Base-by-base conservation (phyloP, 805 yeast genomes). In the Starmerella sirachaensis region DNA sequence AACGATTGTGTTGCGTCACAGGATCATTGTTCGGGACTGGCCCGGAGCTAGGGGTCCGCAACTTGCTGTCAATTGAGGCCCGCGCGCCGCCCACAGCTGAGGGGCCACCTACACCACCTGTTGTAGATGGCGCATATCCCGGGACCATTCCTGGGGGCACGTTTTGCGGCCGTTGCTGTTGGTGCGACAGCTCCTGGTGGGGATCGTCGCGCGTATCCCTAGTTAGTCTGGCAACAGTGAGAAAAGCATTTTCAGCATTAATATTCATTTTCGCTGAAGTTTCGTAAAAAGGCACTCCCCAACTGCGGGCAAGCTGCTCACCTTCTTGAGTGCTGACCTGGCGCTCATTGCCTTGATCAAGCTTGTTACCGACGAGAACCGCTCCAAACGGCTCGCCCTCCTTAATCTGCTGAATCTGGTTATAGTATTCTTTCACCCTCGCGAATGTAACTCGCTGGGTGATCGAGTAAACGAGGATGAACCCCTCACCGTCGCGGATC, bases 401-500 rank as follows among this genome's bases (percentile, higher is more conserved):
- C 62, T 82, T 82, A 38, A 82, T 88, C 33, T 93, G 64, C 46
- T 70, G 67, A 38, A 85, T 77, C 54, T 79, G 93, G 49, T 79
- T 83, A 58, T 73, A 76, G 61, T 85, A 91, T 29, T 78, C 72
- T 50, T 74, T 68, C 53, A 88, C 69, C 54, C 88, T 93, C 50
- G 84, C 88, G 57, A 86, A 82, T 3, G 94, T 77, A 49, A 76
- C 73, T 45, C 82, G 69, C 42, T 88, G 81, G 33, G 91, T 84
- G 46, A 91, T 81, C 22, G 91, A 76, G 57, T 88, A 91, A 13
- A 85, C 96, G 38, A 86, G 63, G 40, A 86, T 62, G 52, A 86
- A 86, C 11, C 96, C 97, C 60, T 86, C 95, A 34, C 96, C 96
- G 2, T 94, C 84, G 47, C 93, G 72, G 93, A 86, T 88, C 62